phyloP scores from a whole-genome alignment of 495 filamentous ascomycete species.

The Penicillium cinerascens region DNA sequence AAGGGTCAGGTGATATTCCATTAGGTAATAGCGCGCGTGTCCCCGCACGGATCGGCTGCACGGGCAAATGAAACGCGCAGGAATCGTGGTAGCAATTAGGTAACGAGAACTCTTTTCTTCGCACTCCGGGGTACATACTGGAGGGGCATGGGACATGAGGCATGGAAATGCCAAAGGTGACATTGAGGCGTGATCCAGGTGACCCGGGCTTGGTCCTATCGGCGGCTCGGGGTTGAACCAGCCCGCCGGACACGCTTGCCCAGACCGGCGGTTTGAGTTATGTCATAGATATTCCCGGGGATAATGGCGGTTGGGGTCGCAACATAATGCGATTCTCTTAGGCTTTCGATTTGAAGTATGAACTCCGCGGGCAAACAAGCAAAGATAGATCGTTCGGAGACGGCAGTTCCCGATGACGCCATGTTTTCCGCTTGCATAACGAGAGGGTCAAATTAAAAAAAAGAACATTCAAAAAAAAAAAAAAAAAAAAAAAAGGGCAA shows the following conservation, averaged over 20 bases:
- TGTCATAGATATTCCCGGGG: slow-evolving; percentile 8
- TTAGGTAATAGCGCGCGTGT: slow-evolving; percentile 23
- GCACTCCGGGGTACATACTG: slow-evolving; percentile 14
- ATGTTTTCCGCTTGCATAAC: slow-evolving; percentile 19
- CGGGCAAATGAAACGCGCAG: slow-evolving; percentile 10
- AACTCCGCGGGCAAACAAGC: too few relatives aligned
- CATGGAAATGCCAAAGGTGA: background rate
- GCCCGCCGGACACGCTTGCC: background rate
- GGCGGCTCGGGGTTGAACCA: slow-evolving; percentile 3
- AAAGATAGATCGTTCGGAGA: background rate
- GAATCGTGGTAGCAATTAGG: slow-evolving; percentile 14
- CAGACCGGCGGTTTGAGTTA: slow-evolving; percentile 7
- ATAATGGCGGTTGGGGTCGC: background rate
- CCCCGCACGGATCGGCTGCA: slow-evolving; percentile 24
- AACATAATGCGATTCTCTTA: background rate
- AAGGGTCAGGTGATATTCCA: slow-evolving; percentile 22
- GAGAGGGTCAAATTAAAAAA: slow-evolving; percentile 1
- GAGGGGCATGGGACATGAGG: too few relatives aligned
- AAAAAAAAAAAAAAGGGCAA: slow-evolving; percentile 16
- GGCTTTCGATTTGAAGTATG: too few relatives aligned
- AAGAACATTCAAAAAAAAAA: background rate
- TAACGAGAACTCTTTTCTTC: slow-evolving; percentile 19
- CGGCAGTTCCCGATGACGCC: slow-evolving; percentile 10
- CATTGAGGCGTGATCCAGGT: slow-evolving; percentile 4
- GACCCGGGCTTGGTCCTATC: slow-evolving; percentile 17